These are phyloP conservation scores for California macrophylla DNA, from an alignment of 441 rosid genomes.

Conservation along the genomic window DNA sequence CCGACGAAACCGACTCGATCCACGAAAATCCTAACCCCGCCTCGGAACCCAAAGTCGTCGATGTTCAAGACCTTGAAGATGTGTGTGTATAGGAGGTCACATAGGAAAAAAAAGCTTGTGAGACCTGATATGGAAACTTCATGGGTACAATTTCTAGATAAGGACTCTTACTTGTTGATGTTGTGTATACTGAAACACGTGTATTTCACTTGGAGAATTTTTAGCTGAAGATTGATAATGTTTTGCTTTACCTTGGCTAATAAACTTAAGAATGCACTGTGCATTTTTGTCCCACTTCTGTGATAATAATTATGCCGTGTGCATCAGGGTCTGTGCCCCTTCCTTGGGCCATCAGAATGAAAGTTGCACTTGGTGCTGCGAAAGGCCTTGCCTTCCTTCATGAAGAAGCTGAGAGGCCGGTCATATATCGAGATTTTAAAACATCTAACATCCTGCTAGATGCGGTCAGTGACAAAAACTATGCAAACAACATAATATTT, in stretches of 20 bases:
- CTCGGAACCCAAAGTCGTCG: too few species aligned
- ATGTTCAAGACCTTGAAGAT: too few species aligned
- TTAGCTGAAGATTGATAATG: too few species aligned
- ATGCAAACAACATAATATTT: neutral
- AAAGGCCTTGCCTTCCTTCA: conserved; percentile 48
- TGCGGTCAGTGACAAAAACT: conserved; percentile 19
- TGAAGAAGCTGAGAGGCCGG: conserved; percentile 38
- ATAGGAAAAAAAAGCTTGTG: neutral
- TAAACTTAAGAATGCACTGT: too few species aligned
- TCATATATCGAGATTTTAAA: conserved; percentile 42
- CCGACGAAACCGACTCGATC: too few species aligned
- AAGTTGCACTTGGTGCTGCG: conserved; percentile 37
- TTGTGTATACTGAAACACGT: too few species aligned
- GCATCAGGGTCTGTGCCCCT: conserved; percentile 38
- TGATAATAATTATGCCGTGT: conserved; percentile 1
- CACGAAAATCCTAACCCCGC: too few species aligned
- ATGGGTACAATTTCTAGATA: too few species aligned
- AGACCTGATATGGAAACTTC: too few species aligned
- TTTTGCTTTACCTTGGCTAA: too few species aligned
- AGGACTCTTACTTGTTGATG: too few species aligned
- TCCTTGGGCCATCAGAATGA: conserved; percentile 38
- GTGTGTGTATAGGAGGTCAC: neutral
- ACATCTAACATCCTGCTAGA: conserved; percentile 40
- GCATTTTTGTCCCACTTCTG: conserved; percentile 2
- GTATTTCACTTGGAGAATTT: too few species aligned